phyloP scores from a whole-genome alignment of 768 basidiomycete species.

The Leucosporidium yakuticum region DNA sequence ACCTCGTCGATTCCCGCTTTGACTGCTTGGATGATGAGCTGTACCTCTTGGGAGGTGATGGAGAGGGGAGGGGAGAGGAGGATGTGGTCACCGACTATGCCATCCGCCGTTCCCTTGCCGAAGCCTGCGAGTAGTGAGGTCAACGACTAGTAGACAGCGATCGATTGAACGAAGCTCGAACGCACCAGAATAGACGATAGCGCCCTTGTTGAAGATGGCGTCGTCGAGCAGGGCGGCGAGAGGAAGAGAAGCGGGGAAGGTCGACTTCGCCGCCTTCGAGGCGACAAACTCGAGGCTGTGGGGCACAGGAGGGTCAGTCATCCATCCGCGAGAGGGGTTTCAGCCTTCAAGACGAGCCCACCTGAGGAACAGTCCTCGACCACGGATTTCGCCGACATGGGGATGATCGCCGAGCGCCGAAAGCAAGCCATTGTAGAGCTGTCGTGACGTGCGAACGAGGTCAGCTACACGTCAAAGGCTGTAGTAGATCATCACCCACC shows the following conservation, averaged over 20 bases:
- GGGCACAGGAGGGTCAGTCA: too few relatives aligned
- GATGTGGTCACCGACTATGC: conserved; percentile 31
- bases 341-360: not conserved
- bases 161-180: not conserved
- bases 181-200: conserved; percentile 9
- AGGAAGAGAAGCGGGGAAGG: not conserved
- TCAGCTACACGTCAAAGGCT: not conserved
- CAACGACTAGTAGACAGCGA: too few relatives aligned
- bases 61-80: conserved; percentile 32
- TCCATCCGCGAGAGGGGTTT: too few relatives aligned
- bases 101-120: conserved; percentile 26
- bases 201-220: conserved; percentile 13
- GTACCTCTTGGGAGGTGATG: conserved; percentile 30
- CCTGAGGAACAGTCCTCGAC: not conserved
- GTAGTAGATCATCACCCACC: not conserved
- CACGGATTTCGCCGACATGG: not conserved
- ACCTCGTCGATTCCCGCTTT: not conserved
- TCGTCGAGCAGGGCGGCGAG: conserved; percentile 1
- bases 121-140: not conserved
- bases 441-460: not conserved
- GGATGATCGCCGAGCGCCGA: not conserved
- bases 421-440: not conserved
- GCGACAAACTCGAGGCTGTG: conserved; percentile 19
- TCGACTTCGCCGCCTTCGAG: conserved; percentile 10
- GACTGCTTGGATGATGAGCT: conserved; percentile 11